Base-by-base conservation (phyloP, 1,284 basidiomycete genomes). In the Sporisorium reilianum region DNA sequence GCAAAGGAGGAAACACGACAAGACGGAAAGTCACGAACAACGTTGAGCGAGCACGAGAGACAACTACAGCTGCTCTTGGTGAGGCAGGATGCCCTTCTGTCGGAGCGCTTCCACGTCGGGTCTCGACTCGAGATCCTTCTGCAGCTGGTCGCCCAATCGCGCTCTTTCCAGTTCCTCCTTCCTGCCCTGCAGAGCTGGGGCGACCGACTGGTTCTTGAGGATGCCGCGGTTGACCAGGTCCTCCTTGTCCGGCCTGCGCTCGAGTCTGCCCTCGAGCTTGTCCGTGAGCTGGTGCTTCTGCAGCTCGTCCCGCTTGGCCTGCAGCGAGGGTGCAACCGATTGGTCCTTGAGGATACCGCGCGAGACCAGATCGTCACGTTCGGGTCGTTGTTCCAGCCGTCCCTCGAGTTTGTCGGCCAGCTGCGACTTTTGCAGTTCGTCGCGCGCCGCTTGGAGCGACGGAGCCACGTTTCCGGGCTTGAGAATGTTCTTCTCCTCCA, bases 41-140 rank as follows among this genome's bases (percentile, higher is more conserved):
- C 0, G 7, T 16, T 9, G 28, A 32, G 22, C 28, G 30, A 22
- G 4, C n/a, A 10, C n/a, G 12, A 9, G n/a, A n/a, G n/a, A n/a
- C n/a, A n/a, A 34, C 45, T 36, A 66, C 53, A 53, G 54, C 49
- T 67, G 45, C n/a, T 69, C 55, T 36, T 60, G 61, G 42, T 67
- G 52, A 14, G 65, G 64, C 18, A 93, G 86, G 76, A 93, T 92
- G 5, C 91, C 91, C 75, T 89, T 89, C 85, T 90, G 89, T 68
- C 92, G 88, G 52, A 93, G 87, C 70, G 92, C 90, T 52, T 91
- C 89, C 8, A 89, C 86, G 70, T 89, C 88, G 11, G 91, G 91
- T 55, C 91, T 88, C 51, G 88, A 85, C 63, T 89, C 88, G 53
- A 93, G 86, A 7, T 89, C 89, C 60, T 90, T 88, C 60, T 89